phyloP scores from a whole-genome alignment of 371 early-diverging fungal genomes.

The Mortierella sp. region DNA sequence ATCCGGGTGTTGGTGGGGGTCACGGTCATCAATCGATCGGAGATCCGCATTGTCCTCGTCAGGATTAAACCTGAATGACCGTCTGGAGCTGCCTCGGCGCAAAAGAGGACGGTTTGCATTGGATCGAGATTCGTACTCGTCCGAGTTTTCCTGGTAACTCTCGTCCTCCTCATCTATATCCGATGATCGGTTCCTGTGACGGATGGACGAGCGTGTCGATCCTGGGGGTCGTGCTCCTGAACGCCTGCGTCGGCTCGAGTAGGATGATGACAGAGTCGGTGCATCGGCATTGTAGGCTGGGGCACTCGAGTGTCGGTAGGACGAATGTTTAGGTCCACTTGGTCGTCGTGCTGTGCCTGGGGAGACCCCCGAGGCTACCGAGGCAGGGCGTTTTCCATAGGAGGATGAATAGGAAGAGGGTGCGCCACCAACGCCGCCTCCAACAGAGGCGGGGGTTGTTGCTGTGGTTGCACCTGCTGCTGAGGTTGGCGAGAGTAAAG shows the following conservation, averaged over 20 bases:
- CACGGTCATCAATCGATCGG: constrained; percentile 28
- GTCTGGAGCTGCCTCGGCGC: constrained; percentile 35
- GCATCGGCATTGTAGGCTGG: constrained; percentile 10
- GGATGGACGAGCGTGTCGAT: constrained; percentile 43
- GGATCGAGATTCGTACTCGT: constrained; percentile 12
- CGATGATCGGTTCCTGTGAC: constrained; percentile 35
- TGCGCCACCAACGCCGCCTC: constrained; percentile 3
- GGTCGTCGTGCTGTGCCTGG: constrained; percentile 16
- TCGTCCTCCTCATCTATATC: constrained; percentile 48
- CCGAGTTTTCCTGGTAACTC: constrained; percentile 24
- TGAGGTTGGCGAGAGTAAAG: too few relatives aligned
- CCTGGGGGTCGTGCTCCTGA: constrained; percentile 24
- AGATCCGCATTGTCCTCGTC: constrained; percentile 37
- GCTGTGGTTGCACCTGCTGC: too few relatives aligned
- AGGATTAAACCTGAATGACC: constrained; percentile 32
- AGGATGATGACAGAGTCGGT: constrained; percentile 17
- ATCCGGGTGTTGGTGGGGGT: constrained; percentile 13
- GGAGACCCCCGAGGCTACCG: too few relatives aligned
- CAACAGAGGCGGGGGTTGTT: too few relatives aligned
- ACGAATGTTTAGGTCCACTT: constrained; percentile 13
- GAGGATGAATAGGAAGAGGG: constrained; percentile 13
- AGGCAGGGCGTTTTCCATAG: neutral
- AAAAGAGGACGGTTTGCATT: constrained; percentile 29
- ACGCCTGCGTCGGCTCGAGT: constrained; percentile 24
- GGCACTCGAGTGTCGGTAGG: constrained; percentile 34